Percentiles rank a stretch among this genome's conserved stretches.
These are phyloP conservation scores for Lichtheimia hyalospora DNA, from an alignment of 371 early-diverging fungal species.

Conservation along the genomic window DNA sequence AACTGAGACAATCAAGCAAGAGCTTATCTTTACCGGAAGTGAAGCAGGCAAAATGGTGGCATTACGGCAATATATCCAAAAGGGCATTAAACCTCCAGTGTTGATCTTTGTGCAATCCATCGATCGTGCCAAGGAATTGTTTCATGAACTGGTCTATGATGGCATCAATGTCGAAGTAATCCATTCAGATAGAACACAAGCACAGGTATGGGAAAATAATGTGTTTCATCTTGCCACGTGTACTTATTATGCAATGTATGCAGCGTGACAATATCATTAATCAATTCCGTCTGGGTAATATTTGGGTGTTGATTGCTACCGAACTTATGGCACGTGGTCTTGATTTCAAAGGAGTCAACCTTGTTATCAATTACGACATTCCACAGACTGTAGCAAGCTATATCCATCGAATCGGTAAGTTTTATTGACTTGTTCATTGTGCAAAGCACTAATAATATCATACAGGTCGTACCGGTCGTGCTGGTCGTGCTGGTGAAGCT, in stretches of 20 bases:
- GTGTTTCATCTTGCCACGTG: no score
- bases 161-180: conserved; percentile 97
- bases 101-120: conserved; percentile 96
- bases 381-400: conserved; percentile 93
- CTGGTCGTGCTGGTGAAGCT: conserved; percentile 79
- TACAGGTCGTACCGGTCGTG: conserved; percentile 88
- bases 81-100: conserved; percentile 87
- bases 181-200: conserved; percentile 89
- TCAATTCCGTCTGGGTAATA: conserved; percentile 85
- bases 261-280: conserved; percentile 88
- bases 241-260: conserved; percentile 1
- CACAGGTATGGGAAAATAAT: conserved; percentile 50
- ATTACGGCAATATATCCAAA: conserved; percentile 83
- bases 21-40: conserved; percentile 88
- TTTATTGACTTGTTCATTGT: background rate
- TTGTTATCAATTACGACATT: conserved; percentile 97
- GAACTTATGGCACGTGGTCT: conserved; percentile 97
- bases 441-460: no score
- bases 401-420: conserved; percentile 85
- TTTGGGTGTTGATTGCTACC: conserved; percentile 96
- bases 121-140: conserved; percentile 92
- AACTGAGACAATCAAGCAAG: conserved; percentile 88
- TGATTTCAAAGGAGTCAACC: conserved; percentile 90
- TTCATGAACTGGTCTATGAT: conserved; percentile 94
- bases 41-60: conserved; percentile 94